phyloP scores from a whole-genome alignment of 2,329 filamentous ascomycete genomes.

The Aspergillus chevalieri region DNA sequence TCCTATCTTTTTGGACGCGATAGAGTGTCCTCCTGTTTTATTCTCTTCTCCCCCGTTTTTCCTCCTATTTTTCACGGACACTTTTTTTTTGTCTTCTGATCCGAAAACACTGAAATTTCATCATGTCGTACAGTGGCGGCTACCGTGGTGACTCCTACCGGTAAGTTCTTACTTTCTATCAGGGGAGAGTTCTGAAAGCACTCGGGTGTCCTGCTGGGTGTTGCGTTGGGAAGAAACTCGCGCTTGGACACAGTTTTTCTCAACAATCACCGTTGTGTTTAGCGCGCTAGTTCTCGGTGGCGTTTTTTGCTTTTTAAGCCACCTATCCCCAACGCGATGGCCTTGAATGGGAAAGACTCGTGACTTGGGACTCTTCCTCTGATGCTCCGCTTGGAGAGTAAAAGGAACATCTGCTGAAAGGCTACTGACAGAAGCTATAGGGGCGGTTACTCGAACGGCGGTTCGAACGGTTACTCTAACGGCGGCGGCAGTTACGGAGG shows the following conservation, averaged over 20 bases:
- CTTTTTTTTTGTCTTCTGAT: constrained; percentile 2
- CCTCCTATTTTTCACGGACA: background rate
- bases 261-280: background rate
- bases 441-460: constrained; percentile 30
- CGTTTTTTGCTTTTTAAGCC: background rate
- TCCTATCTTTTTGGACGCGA: constrained; percentile 10
- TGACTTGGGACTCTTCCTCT: constrained; percentile 1
- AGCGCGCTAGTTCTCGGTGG: background rate
- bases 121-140: constrained; percentile 63
- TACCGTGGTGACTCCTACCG: constrained; percentile 52
- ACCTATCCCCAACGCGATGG: background rate
- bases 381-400: background rate
- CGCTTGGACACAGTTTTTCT: background rate
- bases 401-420: background rate
- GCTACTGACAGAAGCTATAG: constrained; percentile 21
- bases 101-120: constrained; percentile 25
- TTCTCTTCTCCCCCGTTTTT: constrained; percentile 2
- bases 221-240: background rate
- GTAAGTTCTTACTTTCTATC: constrained; percentile 21
- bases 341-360: background rate
- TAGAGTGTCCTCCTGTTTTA: constrained; percentile 9
- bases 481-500: constrained; percentile 22
- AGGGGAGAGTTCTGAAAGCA: constrained; percentile 1
- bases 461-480: constrained; percentile 44
- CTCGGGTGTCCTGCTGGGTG: background rate